Conservation (phyloP, 176 grass and related monocot genomes). For the Rhipidocladum racemiflorum region DNA sequence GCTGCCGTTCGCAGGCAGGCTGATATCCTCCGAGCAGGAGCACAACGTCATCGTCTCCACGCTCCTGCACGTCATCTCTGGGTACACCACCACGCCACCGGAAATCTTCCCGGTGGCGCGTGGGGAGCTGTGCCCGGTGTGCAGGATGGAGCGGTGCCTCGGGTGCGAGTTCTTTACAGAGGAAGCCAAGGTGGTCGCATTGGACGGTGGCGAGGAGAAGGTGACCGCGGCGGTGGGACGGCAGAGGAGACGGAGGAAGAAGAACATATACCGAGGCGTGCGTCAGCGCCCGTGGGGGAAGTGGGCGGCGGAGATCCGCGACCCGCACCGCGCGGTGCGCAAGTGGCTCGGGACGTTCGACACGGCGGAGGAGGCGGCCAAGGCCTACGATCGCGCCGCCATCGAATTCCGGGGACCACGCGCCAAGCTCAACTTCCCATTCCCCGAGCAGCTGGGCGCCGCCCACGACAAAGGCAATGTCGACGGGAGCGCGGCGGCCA, state of each 20-base stretch:
- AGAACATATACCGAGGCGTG: slow-evolving; percentile 87
- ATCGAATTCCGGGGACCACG: slow-evolving; percentile 89
- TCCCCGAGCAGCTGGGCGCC: slow-evolving; percentile 46
- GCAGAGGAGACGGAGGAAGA: slow-evolving; percentile 42
- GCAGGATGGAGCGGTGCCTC: slow-evolving; percentile 61
- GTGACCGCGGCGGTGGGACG: neutral
- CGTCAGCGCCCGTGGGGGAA: slow-evolving; percentile 92
- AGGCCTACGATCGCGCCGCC: slow-evolving; percentile 74
- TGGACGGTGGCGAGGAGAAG: neutral
- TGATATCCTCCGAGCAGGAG: slow-evolving; percentile 45
- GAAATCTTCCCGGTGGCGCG: slow-evolving; percentile 11
- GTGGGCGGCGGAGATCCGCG: slow-evolving; percentile 96
- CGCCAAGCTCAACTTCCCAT: slow-evolving; percentile 84
- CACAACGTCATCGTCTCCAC: slow-evolving; percentile 56
- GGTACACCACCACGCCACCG: slow-evolving; percentile 42
- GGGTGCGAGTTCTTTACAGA: slow-evolving; percentile 63
- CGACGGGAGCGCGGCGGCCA: neutral
- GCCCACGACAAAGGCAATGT: neutral
- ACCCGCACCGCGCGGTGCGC: slow-evolving; percentile 70
- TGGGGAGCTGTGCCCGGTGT: slow-evolving; percentile 20
- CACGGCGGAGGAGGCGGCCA: slow-evolving; percentile 75
- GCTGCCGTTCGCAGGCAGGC: neutral
- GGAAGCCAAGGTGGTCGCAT: neutral
- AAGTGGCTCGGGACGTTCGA: slow-evolving; percentile 91
- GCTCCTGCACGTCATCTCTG: slow-evolving; percentile 72